These are phyloP conservation scores for Dactylis glomerata DNA, from an alignment of 176 grass and related monocot species.

Conservation along the genomic window DNA sequence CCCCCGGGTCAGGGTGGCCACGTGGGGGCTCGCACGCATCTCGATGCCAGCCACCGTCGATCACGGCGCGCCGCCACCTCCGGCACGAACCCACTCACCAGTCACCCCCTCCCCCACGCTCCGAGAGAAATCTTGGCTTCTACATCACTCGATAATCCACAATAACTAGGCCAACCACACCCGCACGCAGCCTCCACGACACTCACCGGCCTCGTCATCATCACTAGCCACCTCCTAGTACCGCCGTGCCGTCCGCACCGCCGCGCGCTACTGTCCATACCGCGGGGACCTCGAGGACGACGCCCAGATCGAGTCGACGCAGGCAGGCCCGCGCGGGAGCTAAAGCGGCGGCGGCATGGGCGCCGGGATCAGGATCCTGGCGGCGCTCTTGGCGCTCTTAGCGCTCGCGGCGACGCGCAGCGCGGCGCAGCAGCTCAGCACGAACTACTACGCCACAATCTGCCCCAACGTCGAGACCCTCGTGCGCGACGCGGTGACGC, in stretches of 20 bases:
- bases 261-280: background rate
- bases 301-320: background rate
- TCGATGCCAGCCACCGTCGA: background rate
- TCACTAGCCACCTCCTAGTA: background rate
- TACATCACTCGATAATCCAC: conserved; percentile 1
- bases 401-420: background rate
- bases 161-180: conserved; percentile 4
- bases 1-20: background rate
- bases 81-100: background rate
- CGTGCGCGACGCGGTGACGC: conserved; percentile 54
- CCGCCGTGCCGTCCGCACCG: background rate
- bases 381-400: background rate
- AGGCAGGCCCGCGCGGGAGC: background rate
- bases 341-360: conserved; percentile 26
- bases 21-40: conserved; percentile 18
- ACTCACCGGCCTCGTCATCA: conserved; percentile 8
- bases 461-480: conserved; percentile 76
- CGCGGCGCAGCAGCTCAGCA: conserved; percentile 52
- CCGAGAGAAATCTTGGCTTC: conserved; percentile 25
- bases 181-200: background rate
- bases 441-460: conserved; percentile 57
- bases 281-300: background rate
- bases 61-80: conserved; percentile 1
- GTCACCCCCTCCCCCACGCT: background rate
- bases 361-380: conserved; percentile 28